phyloP scores from a whole-genome alignment of 805 yeast species.

The Hanseniaspora meyeri region DNA sequence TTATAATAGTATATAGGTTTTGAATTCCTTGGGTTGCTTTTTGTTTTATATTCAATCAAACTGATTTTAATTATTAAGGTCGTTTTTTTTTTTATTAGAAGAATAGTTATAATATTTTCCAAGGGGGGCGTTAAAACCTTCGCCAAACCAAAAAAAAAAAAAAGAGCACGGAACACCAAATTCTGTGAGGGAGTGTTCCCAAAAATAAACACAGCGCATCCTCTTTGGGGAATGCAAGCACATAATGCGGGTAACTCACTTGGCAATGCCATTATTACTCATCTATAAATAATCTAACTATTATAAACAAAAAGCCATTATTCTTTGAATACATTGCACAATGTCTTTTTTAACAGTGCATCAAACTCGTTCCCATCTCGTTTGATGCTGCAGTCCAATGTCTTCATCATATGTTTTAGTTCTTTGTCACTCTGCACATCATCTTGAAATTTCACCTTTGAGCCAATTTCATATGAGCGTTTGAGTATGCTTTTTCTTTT shows the following conservation, averaged over 20 bases:
- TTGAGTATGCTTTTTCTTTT: background rate
- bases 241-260: background rate
- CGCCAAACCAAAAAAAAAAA: background rate
- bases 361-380: background rate
- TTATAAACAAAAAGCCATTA: background rate
- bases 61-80: background rate
- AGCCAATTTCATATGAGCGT: background rate
- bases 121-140: background rate
- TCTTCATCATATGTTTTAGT: background rate
- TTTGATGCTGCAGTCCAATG: background rate
- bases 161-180: no score
- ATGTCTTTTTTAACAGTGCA: background rate
- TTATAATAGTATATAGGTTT: background rate
- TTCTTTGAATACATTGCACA: background rate
- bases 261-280: background rate
- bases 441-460: background rate
- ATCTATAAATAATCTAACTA: background rate
- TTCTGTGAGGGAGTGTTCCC: no score
- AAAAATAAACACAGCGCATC: background rate
- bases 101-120: no score
- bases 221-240: background rate
- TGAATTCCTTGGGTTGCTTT: background rate
- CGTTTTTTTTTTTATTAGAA: background rate
- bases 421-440: background rate
- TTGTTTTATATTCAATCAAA: background rate